Percentiles rank a stretch among this genome's conserved stretches.
Conservation (phyloP, 2,329 filamentous ascomycete genomes). For the Botryotinia calthae region DNA sequence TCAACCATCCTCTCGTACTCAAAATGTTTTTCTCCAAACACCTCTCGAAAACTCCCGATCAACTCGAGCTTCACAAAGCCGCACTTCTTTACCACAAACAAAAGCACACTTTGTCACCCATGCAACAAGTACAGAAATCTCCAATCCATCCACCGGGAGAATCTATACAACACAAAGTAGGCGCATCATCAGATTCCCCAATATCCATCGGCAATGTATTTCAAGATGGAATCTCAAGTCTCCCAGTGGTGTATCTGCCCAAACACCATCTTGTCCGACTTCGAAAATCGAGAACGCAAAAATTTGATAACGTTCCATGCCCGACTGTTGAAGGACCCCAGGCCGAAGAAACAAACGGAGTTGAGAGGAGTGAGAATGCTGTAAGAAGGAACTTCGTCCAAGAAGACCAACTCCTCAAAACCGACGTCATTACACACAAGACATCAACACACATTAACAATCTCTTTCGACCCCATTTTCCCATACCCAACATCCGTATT, state of each 20-base stretch:
- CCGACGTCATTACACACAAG: background rate
- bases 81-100: background rate
- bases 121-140: too few relatives aligned
- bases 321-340: too few relatives aligned
- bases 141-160: background rate
- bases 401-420: background rate
- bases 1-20: background rate
- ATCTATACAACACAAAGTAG: rapidly evolving
- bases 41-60: background rate
- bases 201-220: background rate
- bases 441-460: background rate
- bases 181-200: background rate
- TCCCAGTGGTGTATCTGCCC: background rate
- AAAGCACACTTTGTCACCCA: background rate
- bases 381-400: rapidly evolving
- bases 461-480: background rate
- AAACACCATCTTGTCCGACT: background rate
- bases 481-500: background rate
- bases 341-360: rapidly evolving
- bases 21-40: background rate
- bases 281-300: background rate
- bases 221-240: background rate
- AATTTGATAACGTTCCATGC: too few relatives aligned
- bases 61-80: background rate
- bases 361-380: background rate